phyloP scores from a whole-genome alignment of 768 basidiomycete species.

The Sarcodon sp. region DNA sequence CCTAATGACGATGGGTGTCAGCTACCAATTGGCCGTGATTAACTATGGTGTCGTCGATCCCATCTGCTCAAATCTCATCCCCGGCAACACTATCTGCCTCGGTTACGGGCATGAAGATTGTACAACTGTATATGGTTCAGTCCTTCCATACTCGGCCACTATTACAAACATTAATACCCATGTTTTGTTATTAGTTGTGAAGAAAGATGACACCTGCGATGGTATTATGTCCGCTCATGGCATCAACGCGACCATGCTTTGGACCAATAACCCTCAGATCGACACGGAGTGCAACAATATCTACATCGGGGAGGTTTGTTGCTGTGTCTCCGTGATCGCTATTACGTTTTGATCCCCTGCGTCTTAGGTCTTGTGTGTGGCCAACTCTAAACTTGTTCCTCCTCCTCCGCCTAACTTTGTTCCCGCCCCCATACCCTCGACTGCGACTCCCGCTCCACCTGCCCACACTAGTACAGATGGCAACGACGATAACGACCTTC shows the following conservation, averaged over 20 bases:
- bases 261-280: conserved; percentile 67
- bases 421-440: conserved; percentile 11
- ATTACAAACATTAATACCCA: conserved; percentile 49
- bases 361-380: conserved; percentile 40
- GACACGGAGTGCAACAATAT: conserved; percentile 44
- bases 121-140: conserved; percentile 28
- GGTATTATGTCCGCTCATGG: conserved; percentile 23
- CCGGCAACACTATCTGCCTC: conserved; percentile 45
- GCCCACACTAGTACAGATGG: conserved; percentile 6
- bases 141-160: conserved; percentile 21
- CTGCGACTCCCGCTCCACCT: conserved; percentile 10
- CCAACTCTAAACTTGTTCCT: conserved; percentile 27
- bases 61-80: conserved; percentile 44
- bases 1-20: conserved; percentile 12
- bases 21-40: conserved; percentile 61
- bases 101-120: conserved; percentile 52
- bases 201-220: conserved; percentile 44
- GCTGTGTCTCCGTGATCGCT: neutral
- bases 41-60: conserved; percentile 39
- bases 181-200: conserved; percentile 36
- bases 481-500: conserved; percentile 28
- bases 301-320: conserved; percentile 58
- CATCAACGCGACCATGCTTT: conserved; percentile 42
- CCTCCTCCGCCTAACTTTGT: conserved; percentile 21
- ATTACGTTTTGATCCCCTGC: too few species aligned